These are phyloP conservation scores for Pseudopithomyces maydicus DNA, from an alignment of 2,329 filamentous ascomycete genomes.

Conservation along the genomic window DNA sequence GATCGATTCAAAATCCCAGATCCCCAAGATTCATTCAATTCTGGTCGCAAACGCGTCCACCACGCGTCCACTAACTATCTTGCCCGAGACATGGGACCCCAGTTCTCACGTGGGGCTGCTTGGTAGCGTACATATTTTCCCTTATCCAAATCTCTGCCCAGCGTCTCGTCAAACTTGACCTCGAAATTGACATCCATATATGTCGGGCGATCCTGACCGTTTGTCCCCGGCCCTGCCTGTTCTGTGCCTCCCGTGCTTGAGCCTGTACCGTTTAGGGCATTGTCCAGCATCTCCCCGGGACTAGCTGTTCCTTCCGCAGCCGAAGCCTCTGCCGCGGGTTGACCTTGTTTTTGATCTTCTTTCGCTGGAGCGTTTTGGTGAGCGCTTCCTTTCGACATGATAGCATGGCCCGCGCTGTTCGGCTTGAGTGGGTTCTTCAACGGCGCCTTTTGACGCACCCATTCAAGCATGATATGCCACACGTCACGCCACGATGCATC, in stretches of 20 bases:
- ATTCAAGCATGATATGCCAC: constrained; percentile 94
- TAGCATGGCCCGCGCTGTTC: constrained; percentile 71
- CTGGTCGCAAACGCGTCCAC: background rate
- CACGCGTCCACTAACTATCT: constrained; percentile 37
- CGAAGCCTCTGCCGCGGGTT: constrained; percentile 7
- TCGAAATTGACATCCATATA: constrained; percentile 52
- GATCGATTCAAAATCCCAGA: background rate
- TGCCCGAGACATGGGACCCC: constrained; percentile 77
- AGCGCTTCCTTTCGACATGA: constrained; percentile 56
- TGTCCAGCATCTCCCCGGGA: constrained; percentile 4
- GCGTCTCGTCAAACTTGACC: constrained; percentile 78
- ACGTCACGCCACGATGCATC: constrained; percentile 88
- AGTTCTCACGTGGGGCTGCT: constrained; percentile 86
- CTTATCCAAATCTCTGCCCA: constrained; percentile 70
- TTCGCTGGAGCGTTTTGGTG: constrained; percentile 25
- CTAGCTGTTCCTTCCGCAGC: background rate
- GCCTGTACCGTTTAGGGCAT: background rate
- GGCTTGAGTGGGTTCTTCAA: constrained; percentile 75
- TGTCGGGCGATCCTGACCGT: constrained; percentile 15
- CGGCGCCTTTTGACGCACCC: constrained; percentile 79
- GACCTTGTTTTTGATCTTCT: constrained; percentile 5
- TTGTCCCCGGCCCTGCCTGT: background rate
- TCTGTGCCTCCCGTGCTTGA: constrained; percentile 8
- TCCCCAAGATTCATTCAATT: background rate
- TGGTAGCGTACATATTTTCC: constrained; percentile 85